Conservation (phyloP, 192 early-diverging fungal species). For the Coemansia sp. region DNA sequence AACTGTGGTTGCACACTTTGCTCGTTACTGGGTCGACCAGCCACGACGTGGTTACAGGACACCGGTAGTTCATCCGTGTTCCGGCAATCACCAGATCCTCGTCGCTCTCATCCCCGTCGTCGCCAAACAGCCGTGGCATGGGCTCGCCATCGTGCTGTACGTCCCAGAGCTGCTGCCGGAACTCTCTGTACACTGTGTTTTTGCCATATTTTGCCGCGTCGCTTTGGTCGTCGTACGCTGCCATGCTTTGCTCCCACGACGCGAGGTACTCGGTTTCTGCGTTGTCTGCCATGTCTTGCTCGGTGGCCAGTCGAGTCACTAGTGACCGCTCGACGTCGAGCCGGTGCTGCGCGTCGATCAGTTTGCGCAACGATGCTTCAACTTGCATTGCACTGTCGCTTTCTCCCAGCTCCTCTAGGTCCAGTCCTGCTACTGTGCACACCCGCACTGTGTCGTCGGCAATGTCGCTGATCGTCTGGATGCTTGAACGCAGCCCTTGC, state of each 20-base stretch:
- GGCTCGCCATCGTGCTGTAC: slow-evolving; percentile 36
- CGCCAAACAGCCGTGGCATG: slow-evolving; percentile 35
- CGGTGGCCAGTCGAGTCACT: slow-evolving; percentile 10
- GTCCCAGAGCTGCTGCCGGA: slow-evolving; percentile 45
- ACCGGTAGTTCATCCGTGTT: slow-evolving; percentile 42
- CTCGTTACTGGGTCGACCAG: slow-evolving; percentile 59
- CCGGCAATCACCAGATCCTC: slow-evolving; percentile 44
- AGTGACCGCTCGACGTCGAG: slow-evolving; percentile 22
- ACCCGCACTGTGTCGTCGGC: slow-evolving; percentile 19
- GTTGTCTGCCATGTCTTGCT: slow-evolving; percentile 3
- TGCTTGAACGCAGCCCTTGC: slow-evolving; percentile 11
- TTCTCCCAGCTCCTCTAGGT: slow-evolving; percentile 30
- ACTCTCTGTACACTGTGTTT: slow-evolving; percentile 27
- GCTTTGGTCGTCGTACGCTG: slow-evolving; percentile 14
- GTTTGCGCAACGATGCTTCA: slow-evolving; percentile 25
- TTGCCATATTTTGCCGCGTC: slow-evolving; percentile 21
- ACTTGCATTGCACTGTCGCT: slow-evolving; percentile 9
- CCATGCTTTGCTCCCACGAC: slow-evolving; percentile 5
- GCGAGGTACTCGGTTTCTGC: slow-evolving; percentile 14
- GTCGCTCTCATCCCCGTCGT: slow-evolving; percentile 10
- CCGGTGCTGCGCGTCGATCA: slow-evolving; percentile 30
- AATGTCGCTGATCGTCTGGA: slow-evolving; percentile 16
- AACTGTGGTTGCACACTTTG: slow-evolving; percentile 57
- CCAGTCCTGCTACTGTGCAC: slow-evolving; percentile 27
- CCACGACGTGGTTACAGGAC: slow-evolving; percentile 56